Conservation (phyloP, 371 early-diverging fungal genomes). For the Mortierella sp. region DNA sequence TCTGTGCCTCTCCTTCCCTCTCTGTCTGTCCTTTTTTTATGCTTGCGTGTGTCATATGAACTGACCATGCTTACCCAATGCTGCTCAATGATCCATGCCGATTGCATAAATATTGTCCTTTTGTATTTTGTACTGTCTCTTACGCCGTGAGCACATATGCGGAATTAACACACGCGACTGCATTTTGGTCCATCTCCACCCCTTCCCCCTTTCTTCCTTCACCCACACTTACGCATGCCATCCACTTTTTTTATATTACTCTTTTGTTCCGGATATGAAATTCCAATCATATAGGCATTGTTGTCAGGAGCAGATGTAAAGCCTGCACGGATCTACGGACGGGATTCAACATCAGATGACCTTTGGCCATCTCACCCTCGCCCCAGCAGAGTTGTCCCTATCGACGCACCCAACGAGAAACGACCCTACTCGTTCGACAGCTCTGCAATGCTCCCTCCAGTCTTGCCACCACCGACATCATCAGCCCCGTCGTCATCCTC, state of each 20-base stretch:
- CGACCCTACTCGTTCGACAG: conserved; percentile 19
- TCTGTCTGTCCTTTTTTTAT: conserved; percentile 14
- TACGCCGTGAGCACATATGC: conserved; percentile 5
- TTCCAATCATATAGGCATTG: conserved; percentile 31
- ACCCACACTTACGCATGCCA: conserved; percentile 8
- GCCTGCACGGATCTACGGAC: conserved; percentile 47
- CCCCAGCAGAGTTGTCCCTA: conserved; percentile 26
- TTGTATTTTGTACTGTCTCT: background rate
- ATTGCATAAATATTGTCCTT: conserved; percentile 3
- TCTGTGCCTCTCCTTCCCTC: background rate
- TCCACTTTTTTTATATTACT: background rate
- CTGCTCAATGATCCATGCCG: conserved; percentile 9
- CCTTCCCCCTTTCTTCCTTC: background rate
- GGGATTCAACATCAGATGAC: conserved; percentile 49
- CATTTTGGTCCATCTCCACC: background rate
- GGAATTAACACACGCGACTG: conserved; percentile 14
- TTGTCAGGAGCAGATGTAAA: conserved; percentile 41
- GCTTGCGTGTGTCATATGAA: conserved; percentile 14
- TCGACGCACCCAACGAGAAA: conserved; percentile 46
- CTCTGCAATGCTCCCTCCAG: conserved; percentile 31
- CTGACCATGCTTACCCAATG: conserved; percentile 15
- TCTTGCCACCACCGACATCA: conserved; percentile 23
- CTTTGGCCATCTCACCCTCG: conserved; percentile 39
- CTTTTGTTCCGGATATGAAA: conserved; percentile 3
- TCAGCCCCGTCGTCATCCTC: conserved; percentile 22